Percentiles rank a stretch among this genome's conserved stretches.
phyloP scores from a whole-genome alignment of 2,329 filamentous ascomycete species.

The Sclerotinia sclerotiorum region DNA sequence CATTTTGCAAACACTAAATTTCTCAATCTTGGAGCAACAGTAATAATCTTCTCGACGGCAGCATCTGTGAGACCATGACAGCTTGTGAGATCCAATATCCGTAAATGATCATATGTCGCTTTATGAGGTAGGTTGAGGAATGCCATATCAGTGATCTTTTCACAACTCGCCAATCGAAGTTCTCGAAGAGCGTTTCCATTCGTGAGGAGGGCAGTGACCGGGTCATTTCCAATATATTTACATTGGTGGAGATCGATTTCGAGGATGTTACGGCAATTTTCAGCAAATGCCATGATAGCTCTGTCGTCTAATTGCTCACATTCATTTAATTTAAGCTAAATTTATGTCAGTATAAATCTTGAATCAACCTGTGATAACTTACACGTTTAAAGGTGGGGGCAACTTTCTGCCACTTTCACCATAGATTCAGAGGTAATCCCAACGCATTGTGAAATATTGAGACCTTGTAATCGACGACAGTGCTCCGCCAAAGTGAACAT shows the following conservation, averaged over 20 bases:
- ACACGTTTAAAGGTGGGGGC: slow-evolving; percentile 82
- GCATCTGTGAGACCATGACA: slow-evolving; percentile 82
- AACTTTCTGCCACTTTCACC: slow-evolving; percentile 75
- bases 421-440: slow-evolving; percentile 85
- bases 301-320: slow-evolving; percentile 81
- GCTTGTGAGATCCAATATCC: slow-evolving; percentile 90
- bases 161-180: slow-evolving; percentile 81
- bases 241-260: slow-evolving; percentile 95
- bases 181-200: slow-evolving; percentile 85
- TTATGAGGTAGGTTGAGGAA: slow-evolving; percentile 75
- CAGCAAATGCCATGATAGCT: slow-evolving; percentile 81
- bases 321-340: slow-evolving; percentile 87
- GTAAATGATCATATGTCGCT: slow-evolving; percentile 77
- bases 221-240: slow-evolving; percentile 74
- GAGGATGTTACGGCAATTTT: slow-evolving; percentile 86
- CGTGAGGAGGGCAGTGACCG: slow-evolving; percentile 76
- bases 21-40: slow-evolving; percentile 79
- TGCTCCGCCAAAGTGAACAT: slow-evolving; percentile 75
- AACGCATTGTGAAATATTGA: slow-evolving; percentile 87
- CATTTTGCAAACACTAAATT: slow-evolving; percentile 96
- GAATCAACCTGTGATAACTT: slow-evolving; percentile 40
- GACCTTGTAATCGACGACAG: slow-evolving; percentile 81
- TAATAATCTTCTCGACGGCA: slow-evolving; percentile 84
- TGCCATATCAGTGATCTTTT: slow-evolving; percentile 80
- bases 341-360: slow-evolving; percentile 26